Conservation (phyloP, 306 rosid genomes). For the Begonia peltatifolia region DNA sequence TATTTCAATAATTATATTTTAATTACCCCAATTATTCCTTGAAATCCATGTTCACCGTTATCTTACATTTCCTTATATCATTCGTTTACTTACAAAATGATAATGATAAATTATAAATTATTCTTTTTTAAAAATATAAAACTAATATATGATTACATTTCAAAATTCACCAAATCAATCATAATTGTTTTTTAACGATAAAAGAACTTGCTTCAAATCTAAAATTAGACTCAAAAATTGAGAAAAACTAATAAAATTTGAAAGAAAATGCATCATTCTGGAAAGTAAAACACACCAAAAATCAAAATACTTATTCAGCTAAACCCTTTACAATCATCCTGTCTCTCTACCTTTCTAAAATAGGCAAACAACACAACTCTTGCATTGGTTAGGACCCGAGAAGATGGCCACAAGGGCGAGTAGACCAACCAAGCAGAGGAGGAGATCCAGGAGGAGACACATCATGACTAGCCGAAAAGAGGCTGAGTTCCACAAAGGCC, state of each 20-base stretch:
- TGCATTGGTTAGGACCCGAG: constrained; percentile 30
- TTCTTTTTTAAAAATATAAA: too few species aligned
- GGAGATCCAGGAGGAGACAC: constrained; percentile 74
- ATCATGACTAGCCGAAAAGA: constrained; percentile 73
- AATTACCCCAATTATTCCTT: too few species aligned
- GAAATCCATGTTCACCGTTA: too few species aligned
- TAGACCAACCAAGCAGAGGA: constrained; percentile 82
- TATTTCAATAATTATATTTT: too few species aligned
- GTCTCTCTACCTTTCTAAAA: constrained; percentile 54
- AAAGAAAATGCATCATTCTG: neutral
- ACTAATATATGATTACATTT: neutral
- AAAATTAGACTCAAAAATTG: neutral
- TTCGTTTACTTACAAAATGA: too few species aligned
- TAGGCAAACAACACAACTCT: constrained; percentile 44
- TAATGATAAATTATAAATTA: too few species aligned
- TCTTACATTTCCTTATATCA: too few species aligned
- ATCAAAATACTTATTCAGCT: constrained; percentile 45
- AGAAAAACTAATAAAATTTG: neutral
- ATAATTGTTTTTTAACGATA: too few species aligned
- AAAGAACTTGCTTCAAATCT: too few species aligned
- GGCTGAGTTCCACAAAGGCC: constrained; percentile 82
- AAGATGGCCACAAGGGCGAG: constrained; percentile 27
- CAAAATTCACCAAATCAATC: neutral
- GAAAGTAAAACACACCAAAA: neutral
- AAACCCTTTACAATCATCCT: constrained; percentile 73